Evolutionary conservation across 768 basidiomycete species (phyloP), one percentile per base, ranked within the genome.

Genomic region (Xanthoconium purpureum): DNA sequence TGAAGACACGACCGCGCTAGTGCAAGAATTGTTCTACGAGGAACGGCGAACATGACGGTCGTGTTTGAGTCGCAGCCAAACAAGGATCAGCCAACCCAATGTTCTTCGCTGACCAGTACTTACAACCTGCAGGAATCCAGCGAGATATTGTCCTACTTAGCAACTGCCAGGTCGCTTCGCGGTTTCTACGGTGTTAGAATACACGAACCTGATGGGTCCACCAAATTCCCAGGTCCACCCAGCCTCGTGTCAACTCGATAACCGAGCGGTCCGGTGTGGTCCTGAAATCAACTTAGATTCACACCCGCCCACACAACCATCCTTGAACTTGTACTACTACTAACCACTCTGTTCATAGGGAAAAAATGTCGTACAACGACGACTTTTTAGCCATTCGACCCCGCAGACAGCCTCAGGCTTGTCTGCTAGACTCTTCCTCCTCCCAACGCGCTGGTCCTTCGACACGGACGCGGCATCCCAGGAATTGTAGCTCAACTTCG

Each of bases 211-310:
- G 38, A 39, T 17, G 15, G 9, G 30, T 29, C 9, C 36, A 14
- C 42, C 32, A 17, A 29, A 43, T 57, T 66, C 54, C 57, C 54
- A 54, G 52, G 54, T 53, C 11, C 45, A 44, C 24, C 48, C 55
- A 17, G 54, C 55, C 50, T 63, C 58, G 13, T 55, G 62, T 20
- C 57, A 13, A 36, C 52, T 47, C n/a, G 40, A 46, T 57, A 70
- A 55, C 58, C 60, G 61, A 68, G 28, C 60, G 56, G 61, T 47
- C 59, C 63, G 65, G 42, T 3, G 42, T 24, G 54, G 46, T 45
- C 28, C 52, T 28, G 38, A 63, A 61, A 35, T 62, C 68, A 69
- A 70, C 68, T 70, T 70, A 60, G 57, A 57, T 63, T 68, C 59
- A 50, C 67, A 58, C 44, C 33, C 15, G 9, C 18, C 45, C 35